A percentile compares a stretch with the other conserved stretches of the same genome.
Conservation (phyloP, 2,329 filamentous ascomycete species). For the Arthrocladium fulminans region DNA sequence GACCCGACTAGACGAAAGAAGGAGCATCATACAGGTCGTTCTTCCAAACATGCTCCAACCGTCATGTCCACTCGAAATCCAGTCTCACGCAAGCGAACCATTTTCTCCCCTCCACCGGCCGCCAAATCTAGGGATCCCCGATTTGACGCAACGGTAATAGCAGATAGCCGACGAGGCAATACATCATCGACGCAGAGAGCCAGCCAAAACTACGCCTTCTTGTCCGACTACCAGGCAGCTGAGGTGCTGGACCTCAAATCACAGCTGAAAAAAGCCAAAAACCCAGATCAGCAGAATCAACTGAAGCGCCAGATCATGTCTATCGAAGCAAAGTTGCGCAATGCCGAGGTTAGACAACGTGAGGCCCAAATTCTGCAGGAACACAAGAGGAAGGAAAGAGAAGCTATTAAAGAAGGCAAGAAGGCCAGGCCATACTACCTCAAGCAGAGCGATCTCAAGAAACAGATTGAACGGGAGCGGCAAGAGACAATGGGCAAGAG, state of each 20-base stretch:
- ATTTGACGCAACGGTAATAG: conserved; percentile 59
- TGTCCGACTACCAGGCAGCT: conserved; percentile 74
- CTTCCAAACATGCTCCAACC: conserved; percentile 81
- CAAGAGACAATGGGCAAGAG: conserved; percentile 77
- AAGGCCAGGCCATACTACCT: conserved; percentile 70
- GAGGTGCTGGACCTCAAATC: conserved; percentile 69
- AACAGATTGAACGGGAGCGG: conserved; percentile 66
- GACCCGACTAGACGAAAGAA: conserved; percentile 24
- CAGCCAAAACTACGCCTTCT: conserved; percentile 72
- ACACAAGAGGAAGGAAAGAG: conserved; percentile 75
- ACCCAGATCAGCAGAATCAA: conserved; percentile 54
- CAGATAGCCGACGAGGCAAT: conserved; percentile 26
- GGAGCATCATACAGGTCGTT: conserved; percentile 33
- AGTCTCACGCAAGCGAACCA: conserved; percentile 70
- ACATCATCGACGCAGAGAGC: conserved; percentile 44
- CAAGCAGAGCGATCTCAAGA: conserved; percentile 88
- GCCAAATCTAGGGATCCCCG: conserved; percentile 73
- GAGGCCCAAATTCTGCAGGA: conserved; percentile 60
- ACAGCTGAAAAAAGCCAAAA: conserved; percentile 59
- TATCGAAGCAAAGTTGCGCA: conserved; percentile 69
- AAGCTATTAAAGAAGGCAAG: conserved; percentile 79
- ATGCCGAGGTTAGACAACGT: conserved; percentile 60
- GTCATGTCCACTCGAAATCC: conserved; percentile 74
- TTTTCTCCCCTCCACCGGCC: conserved; percentile 48
- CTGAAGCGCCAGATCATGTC: conserved; percentile 66